phyloP scores from a whole-genome alignment of 257 asterid genomes.

The Primulina huaijiensis region DNA sequence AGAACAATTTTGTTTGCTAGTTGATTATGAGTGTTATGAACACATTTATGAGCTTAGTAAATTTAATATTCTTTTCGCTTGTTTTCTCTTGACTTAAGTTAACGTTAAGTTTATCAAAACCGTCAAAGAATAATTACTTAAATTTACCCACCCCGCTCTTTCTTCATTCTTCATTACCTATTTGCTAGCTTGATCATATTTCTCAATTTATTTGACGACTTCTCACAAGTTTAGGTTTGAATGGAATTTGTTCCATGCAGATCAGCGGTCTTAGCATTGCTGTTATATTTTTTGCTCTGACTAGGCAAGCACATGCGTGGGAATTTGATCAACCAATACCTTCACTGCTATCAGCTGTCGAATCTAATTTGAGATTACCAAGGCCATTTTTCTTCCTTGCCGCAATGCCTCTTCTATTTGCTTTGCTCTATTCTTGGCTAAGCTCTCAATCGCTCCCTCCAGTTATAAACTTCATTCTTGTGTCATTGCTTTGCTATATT shows the following conservation, averaged over 20 bases:
- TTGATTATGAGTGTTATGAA: constrained; percentile 1
- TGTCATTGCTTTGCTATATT: constrained; percentile 70
- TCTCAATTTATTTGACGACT: constrained; percentile 11
- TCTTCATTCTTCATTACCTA: constrained; percentile 18
- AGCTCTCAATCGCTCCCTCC: constrained; percentile 59
- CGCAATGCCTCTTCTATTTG: constrained; percentile 50
- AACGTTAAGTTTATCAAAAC: background rate
- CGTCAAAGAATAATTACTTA: constrained; percentile 10
- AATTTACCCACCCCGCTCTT: constrained; percentile 2
- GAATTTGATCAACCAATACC: constrained; percentile 81
- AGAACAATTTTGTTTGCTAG: constrained; percentile 3
- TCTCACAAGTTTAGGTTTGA: constrained; percentile 33
- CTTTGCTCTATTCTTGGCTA: constrained; percentile 54
- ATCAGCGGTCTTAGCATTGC: constrained; percentile 72
- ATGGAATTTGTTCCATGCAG: constrained; percentile 47
- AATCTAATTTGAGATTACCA: constrained; percentile 74
- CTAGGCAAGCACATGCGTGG: constrained; percentile 91
- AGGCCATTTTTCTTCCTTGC: constrained; percentile 57
- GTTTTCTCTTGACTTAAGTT: constrained; percentile 8
- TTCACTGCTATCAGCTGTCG: constrained; percentile 76
- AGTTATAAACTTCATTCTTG: constrained; percentile 47
- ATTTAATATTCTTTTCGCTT: background rate
- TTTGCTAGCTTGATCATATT: constrained; percentile 20
- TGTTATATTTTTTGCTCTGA: constrained; percentile 77
- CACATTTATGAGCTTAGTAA: constrained; percentile 17